Evolutionary conservation across 257 asterid genomes (phyloP), one percentile per base, ranked within the genome.

Genomic region (Fraxinus americana): DNA sequence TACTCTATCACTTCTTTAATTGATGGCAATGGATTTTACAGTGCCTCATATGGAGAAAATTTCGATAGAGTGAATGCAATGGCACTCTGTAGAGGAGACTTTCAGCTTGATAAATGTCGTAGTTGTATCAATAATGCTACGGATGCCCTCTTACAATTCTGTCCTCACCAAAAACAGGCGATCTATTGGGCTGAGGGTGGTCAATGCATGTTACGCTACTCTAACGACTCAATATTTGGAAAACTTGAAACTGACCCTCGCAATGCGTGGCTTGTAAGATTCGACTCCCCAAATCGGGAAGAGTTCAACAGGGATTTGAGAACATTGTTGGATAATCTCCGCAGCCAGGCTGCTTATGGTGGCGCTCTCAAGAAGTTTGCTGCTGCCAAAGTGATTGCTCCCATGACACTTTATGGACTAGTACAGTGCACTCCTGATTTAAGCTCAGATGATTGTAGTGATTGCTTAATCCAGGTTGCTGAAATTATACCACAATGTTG

Each of bases 351-450:
- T 36, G 85, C 87, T 0, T 5, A 21, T 14, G 87, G 83, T 9
- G 25, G 48, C 41, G 10, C 79, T 6, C 54, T 5, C 1, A 29
- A n/a, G 17, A 71, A 82, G 71, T 67, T 38, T 13, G 82, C 77
- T 1, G 83, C 52, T 4, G 86, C 79, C 35, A 50, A 3, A 2
- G 25, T 73, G 76, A 75, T 76, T 0, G 76, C 54, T 57, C 1
- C 54, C 13, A 3, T 21, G 50, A 13, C 54, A 25, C 45, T 81
- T 34, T 75, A 65, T 67, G 83, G 52, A 14, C 48, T 84, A 67
- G 77, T 45, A 30, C 83, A 84, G 83, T 84, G 87, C 45, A 54
- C 75, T 14, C 87, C 87, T 13, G 87, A 84, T n/a, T 75, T 83
- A 14, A 70, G 79, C 0, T 3, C 75, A 27, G 77, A 41, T 0